Evolutionary conservation across 495 filamentous ascomycete species (phyloP), one percentile per base, ranked within the genome.

Genomic region (Mycothermus thermophilus): DNA sequence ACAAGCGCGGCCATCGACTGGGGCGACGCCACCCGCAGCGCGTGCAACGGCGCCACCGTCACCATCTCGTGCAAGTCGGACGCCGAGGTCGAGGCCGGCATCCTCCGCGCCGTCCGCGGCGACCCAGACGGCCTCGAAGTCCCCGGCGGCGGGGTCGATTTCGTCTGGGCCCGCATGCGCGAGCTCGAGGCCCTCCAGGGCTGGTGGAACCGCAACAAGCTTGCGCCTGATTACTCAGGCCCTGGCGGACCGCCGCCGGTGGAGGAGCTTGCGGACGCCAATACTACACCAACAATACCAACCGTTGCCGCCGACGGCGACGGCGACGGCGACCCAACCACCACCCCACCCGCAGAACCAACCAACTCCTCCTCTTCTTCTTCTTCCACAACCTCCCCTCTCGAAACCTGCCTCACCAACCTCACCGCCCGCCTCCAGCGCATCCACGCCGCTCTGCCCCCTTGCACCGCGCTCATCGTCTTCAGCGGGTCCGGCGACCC

Each of bases 401-500:
- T 69, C 16, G 74, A 74, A 24, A 61, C 27, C 1, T 60, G 55
- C 25, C 67, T 68, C 1, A 44, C 54, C 5, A 57, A 66, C 6
- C 56, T 74, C 14, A 39, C 53, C 3, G 49, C 59, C 11, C 64
- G 78, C 16, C 75, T 97, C 37, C 60, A 70, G 27, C 59, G 61
- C 14, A 74, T 96, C 41, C 76, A 88, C 56, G 75, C 79, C 4
- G 66, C 72, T 3, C 63, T 96, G 3, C 86, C 90, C 0, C 69
- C 71, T 0, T 88, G 84, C 47, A 93, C 92, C 1, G 76, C 83
- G 0, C 74, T 96, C 33, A 71, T 97, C 3, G 77, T 97, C 8
- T 86, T 90, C 58, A 80, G 76, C 34, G 90, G 90, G 7, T 85
- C 79, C 0, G 87, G 92, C 8, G 84, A 96, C 47, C 85, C 86